Evolutionary conservation across 2,329 filamentous ascomycete genomes (phyloP).

Genomic region (Neurospora crassa): DNA sequence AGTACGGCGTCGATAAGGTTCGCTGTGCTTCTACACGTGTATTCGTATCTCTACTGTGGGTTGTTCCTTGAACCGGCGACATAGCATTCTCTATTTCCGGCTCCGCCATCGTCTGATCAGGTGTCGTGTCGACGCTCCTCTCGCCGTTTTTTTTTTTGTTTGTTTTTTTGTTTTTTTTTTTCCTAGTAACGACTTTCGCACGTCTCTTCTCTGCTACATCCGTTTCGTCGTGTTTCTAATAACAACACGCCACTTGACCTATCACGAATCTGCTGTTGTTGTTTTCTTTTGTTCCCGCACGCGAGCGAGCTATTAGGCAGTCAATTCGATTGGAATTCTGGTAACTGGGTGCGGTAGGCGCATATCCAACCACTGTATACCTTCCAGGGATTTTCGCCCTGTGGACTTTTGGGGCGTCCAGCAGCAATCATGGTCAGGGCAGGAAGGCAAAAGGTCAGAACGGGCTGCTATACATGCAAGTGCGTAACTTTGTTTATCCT

Average conservation of each 20-base stretch:
- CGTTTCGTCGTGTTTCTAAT: background rate
- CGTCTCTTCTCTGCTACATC: background rate
- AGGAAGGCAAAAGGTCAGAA: slow-evolving; percentile 11
- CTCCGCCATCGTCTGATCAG: background rate
- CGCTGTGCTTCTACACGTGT: background rate
- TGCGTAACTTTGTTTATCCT: slow-evolving; percentile 1
- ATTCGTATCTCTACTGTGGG: background rate
- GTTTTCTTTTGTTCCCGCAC: background rate
- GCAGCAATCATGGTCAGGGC: slow-evolving; percentile 8
- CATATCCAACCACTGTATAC: background rate
- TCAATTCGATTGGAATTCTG: background rate
- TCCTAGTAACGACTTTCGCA: background rate
- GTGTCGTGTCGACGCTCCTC: background rate
- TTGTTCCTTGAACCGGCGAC: background rate
- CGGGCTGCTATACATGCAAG: slow-evolving; percentile 13
- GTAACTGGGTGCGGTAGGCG: background rate
- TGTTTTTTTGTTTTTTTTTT: too few relatives aligned
- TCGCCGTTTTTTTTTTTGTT: background rate
- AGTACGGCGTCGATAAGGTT: background rate
- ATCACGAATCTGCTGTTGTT: background rate
- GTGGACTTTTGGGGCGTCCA: background rate
- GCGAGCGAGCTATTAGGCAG: background rate
- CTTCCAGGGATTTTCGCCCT: background rate
- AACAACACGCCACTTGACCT: background rate
- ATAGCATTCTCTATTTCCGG: background rate